These are phyloP conservation scores for Pseudopyricularia javanii DNA, from an alignment of 2,329 filamentous ascomycete species.

Conservation along the genomic window DNA sequence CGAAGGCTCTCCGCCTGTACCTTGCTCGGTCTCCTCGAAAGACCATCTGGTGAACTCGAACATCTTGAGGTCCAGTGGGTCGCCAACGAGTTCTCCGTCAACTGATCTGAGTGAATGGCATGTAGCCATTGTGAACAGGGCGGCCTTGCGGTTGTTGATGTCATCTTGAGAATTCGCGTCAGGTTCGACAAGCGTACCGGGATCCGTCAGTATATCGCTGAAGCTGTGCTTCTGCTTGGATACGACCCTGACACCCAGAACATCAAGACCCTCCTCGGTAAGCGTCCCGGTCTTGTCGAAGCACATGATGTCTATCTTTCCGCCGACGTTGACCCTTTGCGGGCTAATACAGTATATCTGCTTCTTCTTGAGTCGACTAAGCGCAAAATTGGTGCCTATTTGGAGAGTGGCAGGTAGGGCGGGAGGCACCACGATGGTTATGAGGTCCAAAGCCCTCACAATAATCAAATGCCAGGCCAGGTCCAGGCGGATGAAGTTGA, in stretches of 20 bases:
- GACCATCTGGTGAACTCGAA: slow-evolving; percentile 92
- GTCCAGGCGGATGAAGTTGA: slow-evolving; percentile 81
- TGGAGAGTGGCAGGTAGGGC: slow-evolving; percentile 89
- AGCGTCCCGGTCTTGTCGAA: slow-evolving; percentile 99
- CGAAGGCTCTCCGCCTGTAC: slow-evolving; percentile 43
- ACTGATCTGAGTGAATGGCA: slow-evolving; percentile 85
- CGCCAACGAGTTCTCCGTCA: slow-evolving; percentile 79
- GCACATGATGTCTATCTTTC: slow-evolving; percentile 90
- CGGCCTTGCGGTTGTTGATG: slow-evolving; percentile 36
- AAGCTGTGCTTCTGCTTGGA: slow-evolving; percentile 52
- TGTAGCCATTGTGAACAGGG: slow-evolving; percentile 90
- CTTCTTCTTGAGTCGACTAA: slow-evolving; percentile 74
- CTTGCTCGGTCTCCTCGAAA: slow-evolving; percentile 77
- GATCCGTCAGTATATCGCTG: slow-evolving; percentile 60
- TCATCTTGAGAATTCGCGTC: slow-evolving; percentile 14
- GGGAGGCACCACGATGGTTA: slow-evolving; percentile 94
- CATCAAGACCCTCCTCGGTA: slow-evolving; percentile 90
- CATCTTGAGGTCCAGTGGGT: slow-evolving; percentile 95
- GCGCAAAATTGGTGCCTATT: slow-evolving; percentile 91
- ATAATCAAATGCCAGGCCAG: slow-evolving; percentile 85
- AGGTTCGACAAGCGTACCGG: slow-evolving; percentile 18
- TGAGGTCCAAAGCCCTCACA: slow-evolving; percentile 82
- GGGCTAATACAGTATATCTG: slow-evolving; percentile 97
- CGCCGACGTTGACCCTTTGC: slow-evolving; percentile 90
- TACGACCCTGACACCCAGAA: slow-evolving; percentile 76